Percentiles rank a stretch among this genome's conserved stretches.
These are phyloP conservation scores for Craterostigma plantagineum DNA, from an alignment of 257 asterid genomes.

Conservation along the genomic window DNA sequence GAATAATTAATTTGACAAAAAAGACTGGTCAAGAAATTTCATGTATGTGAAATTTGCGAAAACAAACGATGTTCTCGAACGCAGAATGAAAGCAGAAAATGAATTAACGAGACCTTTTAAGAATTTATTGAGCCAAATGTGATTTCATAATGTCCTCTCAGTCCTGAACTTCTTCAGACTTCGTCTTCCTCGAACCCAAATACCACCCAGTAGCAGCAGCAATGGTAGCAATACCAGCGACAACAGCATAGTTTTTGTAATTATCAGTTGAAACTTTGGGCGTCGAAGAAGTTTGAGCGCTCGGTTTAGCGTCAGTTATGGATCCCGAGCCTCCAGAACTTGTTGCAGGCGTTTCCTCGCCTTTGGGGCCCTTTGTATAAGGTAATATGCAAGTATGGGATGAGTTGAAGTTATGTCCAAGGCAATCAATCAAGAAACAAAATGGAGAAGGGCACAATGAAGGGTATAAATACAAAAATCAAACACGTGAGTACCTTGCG, in stretches of 20 bases:
- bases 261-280: conserved; percentile 34
- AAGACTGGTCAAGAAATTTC: too few relatives aligned
- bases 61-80: too few relatives aligned
- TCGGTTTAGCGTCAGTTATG: conserved; percentile 32
- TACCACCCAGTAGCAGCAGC: conserved; percentile 52
- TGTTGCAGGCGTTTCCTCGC: conserved; percentile 41
- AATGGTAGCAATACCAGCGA: conserved; percentile 32
- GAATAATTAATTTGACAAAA: too few relatives aligned
- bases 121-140: too few relatives aligned
- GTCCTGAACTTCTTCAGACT: too few relatives aligned
- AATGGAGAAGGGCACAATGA: too few relatives aligned
- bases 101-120: too few relatives aligned
- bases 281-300: conserved; percentile 20
- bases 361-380: conserved; percentile 47
- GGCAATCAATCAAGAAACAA: too few relatives aligned
- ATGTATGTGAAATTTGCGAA: too few relatives aligned
- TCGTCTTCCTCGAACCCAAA: conserved; percentile 4
- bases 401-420: too few relatives aligned
- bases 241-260: conserved; percentile 40
- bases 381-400: conserved; percentile 9
- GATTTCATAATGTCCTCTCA: too few relatives aligned
- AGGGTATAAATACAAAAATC: neutral
- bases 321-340: conserved; percentile 37
- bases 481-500: conserved; percentile 40
- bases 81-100: too few relatives aligned